Evolutionary conservation across 2,329 filamentous ascomycete genomes (phyloP).

Genomic region (Aureobasidium sp.): DNA sequence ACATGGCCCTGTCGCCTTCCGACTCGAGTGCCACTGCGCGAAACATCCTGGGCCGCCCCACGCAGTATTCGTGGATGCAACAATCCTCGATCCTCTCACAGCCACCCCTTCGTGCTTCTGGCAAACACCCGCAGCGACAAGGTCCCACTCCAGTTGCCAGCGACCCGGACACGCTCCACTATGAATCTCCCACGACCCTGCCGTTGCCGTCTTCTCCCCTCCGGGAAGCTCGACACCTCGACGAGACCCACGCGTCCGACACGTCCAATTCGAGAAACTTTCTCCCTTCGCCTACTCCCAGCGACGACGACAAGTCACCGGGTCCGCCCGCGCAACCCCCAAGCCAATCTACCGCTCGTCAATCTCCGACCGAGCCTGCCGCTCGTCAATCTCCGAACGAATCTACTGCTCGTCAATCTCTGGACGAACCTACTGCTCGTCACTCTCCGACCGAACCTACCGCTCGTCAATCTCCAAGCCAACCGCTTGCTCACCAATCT

Average conservation of each 20-base stretch:
- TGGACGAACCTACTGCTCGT: not conserved
- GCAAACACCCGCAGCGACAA: not conserved
- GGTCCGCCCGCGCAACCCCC: too few species aligned
- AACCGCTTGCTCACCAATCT: not conserved
- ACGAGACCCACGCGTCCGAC: not conserved
- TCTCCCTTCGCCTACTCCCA: slow-evolving; percentile 12
- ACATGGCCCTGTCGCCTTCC: not conserved
- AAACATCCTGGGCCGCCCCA: not conserved
- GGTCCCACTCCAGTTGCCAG: not conserved
- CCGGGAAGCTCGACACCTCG: not conserved
- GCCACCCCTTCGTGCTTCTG: not conserved
- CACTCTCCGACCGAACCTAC: not conserved
- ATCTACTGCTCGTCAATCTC: too few species aligned
- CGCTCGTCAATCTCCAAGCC: not conserved
- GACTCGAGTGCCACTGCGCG: not conserved
- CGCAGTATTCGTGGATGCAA: slow-evolving; percentile 6
- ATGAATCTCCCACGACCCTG: not conserved
- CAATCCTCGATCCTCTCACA: not conserved
- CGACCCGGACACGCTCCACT: not conserved
- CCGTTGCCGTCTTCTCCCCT: not conserved
- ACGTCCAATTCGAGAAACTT: not conserved
- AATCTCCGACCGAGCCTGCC: too few species aligned
- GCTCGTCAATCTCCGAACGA: too few species aligned
- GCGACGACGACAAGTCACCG: slow-evolving; percentile 6
- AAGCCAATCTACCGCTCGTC: too few species aligned